These are phyloP conservation scores for Solanum raphanifolium DNA, from an alignment of 257 asterid genomes.

Conservation along the genomic window DNA sequence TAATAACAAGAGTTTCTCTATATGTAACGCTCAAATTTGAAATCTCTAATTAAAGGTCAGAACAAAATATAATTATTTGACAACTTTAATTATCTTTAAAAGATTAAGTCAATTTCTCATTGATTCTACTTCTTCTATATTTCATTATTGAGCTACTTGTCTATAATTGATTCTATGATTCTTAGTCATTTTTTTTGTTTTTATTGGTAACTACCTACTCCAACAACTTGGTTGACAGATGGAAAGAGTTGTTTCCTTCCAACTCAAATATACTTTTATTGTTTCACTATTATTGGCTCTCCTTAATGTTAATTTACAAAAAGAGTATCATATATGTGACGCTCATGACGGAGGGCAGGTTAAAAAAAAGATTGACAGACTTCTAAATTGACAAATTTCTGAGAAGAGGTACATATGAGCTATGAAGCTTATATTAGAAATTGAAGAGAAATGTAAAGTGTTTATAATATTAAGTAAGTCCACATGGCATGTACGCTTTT, in stretches of 20 bases:
- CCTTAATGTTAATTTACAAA: background rate
- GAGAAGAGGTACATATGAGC: background rate
- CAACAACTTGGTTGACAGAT: background rate
- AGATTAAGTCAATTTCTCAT: background rate
- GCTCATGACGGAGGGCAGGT: background rate
- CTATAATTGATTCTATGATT: background rate
- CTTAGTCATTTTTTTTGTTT: background rate
- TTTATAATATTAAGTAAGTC: background rate
- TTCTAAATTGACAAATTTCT: background rate
- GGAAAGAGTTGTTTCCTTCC: background rate
- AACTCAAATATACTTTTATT: background rate
- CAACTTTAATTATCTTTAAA: background rate
- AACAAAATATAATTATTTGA: background rate
- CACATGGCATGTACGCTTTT: background rate
- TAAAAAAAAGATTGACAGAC: background rate
- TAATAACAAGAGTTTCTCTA: background rate
- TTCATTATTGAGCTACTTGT: background rate
- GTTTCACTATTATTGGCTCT: background rate
- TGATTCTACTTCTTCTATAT: background rate
- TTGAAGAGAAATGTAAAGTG: background rate
- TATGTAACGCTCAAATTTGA: rapidly evolving
- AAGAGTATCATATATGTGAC: background rate
- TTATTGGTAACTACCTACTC: background rate
- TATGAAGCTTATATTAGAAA: background rate
- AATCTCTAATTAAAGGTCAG: background rate